Conservation (phyloP, 768 basidiomycete genomes). For the Kwoniella bestiolae region DNA sequence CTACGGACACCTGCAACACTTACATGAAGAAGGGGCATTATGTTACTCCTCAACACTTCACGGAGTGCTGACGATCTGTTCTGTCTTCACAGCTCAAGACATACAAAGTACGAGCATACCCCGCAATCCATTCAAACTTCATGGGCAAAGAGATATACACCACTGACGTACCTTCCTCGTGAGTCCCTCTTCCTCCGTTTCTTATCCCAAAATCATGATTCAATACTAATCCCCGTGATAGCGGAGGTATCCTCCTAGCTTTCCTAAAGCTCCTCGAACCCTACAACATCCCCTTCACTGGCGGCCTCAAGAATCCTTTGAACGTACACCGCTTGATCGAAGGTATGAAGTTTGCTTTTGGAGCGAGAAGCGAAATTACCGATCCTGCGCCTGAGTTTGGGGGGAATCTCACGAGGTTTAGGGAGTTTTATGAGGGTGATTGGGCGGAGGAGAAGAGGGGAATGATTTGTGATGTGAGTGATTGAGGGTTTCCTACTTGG, state of each 20-base stretch:
- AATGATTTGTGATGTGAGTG: constrained; percentile 81
- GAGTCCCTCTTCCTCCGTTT: constrained; percentile 13
- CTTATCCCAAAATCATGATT: background rate
- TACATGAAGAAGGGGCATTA: no score
- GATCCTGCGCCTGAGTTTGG: constrained; percentile 68
- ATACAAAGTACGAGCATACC: constrained; percentile 71
- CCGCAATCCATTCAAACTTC: constrained; percentile 78
- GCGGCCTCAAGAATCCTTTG: constrained; percentile 55
- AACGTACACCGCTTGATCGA: constrained; percentile 82
- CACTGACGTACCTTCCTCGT: constrained; percentile 73
- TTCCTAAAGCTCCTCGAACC: constrained; percentile 88
- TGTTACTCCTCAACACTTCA: background rate
- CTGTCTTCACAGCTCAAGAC: constrained; percentile 60
- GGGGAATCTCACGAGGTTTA: constrained; percentile 65
- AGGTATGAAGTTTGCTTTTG: constrained; percentile 79
- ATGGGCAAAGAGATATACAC: constrained; percentile 80
- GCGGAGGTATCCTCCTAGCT: constrained; percentile 84
- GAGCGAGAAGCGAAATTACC: constrained; percentile 69
- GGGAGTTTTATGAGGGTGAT: constrained; percentile 61
- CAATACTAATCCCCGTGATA: constrained; percentile 40
- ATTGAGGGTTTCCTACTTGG: background rate
- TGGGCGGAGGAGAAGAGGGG: constrained; percentile 67
- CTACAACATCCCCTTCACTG: constrained; percentile 59
- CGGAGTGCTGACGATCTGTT: no score
- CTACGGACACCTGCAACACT: no score